Evolutionary conservation across 2,329 filamentous ascomycete species (phyloP).

Genomic region (Incumbomyces delicatus): DNA sequence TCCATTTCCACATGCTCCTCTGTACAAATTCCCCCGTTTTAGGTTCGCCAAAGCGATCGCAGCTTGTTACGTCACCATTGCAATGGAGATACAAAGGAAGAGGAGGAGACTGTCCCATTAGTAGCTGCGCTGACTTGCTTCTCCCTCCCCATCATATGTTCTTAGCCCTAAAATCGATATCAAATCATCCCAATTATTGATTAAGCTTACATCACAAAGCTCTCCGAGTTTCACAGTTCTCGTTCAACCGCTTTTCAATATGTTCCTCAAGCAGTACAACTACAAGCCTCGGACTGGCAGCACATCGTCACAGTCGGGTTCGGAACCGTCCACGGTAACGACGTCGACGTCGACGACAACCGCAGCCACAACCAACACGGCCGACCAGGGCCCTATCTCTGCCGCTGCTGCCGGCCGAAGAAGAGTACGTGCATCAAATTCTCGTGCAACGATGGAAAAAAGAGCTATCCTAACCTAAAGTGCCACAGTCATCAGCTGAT

Average conservation of each 20-base stretch:
- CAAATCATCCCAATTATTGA: too few species aligned
- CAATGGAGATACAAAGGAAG: conserved; percentile 1
- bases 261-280: conserved; percentile 21
- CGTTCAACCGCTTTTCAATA: conserved; percentile 3
- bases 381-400: conserved; percentile 2
- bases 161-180: too few species aligned
- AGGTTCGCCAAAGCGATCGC: neutral
- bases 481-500: conserved; percentile 10
- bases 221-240: too few species aligned
- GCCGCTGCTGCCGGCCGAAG: conserved; percentile 14
- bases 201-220: too few species aligned
- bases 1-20: neutral
- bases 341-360: conserved; percentile 10
- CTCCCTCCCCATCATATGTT: too few species aligned
- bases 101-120: neutral
- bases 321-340: conserved; percentile 5
- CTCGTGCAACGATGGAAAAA: too few species aligned
- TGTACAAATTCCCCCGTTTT: neutral
- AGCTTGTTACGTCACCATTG: conserved; percentile 1
- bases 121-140: too few species aligned
- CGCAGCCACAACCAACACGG: neutral
- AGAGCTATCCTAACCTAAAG: too few species aligned
- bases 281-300: conserved; percentile 20
- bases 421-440: conserved; percentile 13
- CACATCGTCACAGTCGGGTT: conserved; percentile 11